Base-by-base conservation (phyloP, 345 rosid genomes). In the Eucalyptus erythrocorys region DNA sequence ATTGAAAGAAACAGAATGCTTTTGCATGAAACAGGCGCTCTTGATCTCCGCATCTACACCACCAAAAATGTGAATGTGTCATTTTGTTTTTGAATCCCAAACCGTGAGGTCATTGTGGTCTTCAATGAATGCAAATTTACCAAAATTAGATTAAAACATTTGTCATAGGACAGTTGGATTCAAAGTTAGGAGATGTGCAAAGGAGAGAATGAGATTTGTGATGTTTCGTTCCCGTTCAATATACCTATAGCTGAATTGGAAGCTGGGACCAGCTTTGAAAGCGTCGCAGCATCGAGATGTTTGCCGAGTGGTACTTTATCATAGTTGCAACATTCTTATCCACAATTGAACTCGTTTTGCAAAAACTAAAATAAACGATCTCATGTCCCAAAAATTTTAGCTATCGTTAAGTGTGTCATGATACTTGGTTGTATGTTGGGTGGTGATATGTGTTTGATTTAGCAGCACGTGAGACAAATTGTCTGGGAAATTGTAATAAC, bases 321-420 rank as follows among this genome's bases (percentile, higher is more conserved):
- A 14, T 2, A n/a, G 1, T n/a, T n/a, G 76, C 76, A n/a, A 14
- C 9, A 66, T 0, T 0, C 4, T 50, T 1, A 17, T 50, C 0
- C 55, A 50, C 1, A 17, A 17, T 50, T 50, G 9, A 50, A 17
- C 22, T 7, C 4, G 3, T n/a, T 15, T n/a, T 4, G 10, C 3
- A 4, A 66, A 66, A 15, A n/a, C n/a, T n/a, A n/a, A n/a, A n/a
- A n/a, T n/a, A 50, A 51, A 7, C 24, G 1, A 17, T 50, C 22
- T 50, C 1, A 7, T 50, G 22, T 51, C 9, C 9, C 0, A 0
- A 51, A 51, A 51, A 19, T 7, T 51, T 51, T 51, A 51, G 8
- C 10, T 17, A 19, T 3, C 3, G 8, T 32, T 15, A 21, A 19
- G 79, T 32, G 22, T 66, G 80, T 9, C 1, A 0, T 30, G 80